Conservation (phyloP, 805 yeast genomes). For the Alloascoidea hylecoeti region DNA sequence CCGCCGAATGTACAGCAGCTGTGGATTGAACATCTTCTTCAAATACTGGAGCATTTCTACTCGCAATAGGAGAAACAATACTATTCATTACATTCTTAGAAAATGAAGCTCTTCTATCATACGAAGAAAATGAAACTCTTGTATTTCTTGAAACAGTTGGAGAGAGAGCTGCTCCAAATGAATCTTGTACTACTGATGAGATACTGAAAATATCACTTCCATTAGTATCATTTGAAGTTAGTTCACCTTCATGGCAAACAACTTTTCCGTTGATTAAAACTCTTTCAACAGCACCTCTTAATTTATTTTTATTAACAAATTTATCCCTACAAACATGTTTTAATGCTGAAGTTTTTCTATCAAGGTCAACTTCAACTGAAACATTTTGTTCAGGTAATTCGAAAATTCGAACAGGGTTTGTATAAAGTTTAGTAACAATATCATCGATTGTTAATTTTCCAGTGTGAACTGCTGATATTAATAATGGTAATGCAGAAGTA, state of each 20-base stretch:
- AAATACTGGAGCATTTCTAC: slow-evolving; percentile 20
- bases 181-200: slow-evolving; percentile 19
- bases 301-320: slow-evolving; percentile 8
- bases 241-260: slow-evolving; percentile 71
- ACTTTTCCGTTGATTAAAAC: slow-evolving; percentile 70
- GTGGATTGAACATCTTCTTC: slow-evolving; percentile 21
- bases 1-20: slow-evolving; percentile 13
- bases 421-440: slow-evolving; percentile 59
- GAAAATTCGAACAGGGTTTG: slow-evolving; percentile 72
- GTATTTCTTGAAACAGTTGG: slow-evolving; percentile 16
- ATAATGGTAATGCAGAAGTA: slow-evolving; percentile 67
- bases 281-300: slow-evolving; percentile 80
- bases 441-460: slow-evolving; percentile 62
- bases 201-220: slow-evolving; percentile 55
- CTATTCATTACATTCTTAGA: slow-evolving; percentile 10
- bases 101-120: slow-evolving; percentile 23
- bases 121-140: slow-evolving; percentile 38
- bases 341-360: slow-evolving; percentile 41
- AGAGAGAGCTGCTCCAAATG: slow-evolving; percentile 15
- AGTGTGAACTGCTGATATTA: slow-evolving; percentile 65
- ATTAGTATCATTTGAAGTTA: slow-evolving; percentile 41
- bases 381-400: slow-evolving; percentile 74
- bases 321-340: slow-evolving; percentile 10
- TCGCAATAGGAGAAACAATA: slow-evolving; percentile 19
- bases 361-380: slow-evolving; percentile 69